These are phyloP conservation scores for Zarea fungicola DNA, from an alignment of 2,329 filamentous ascomycete genomes.

Conservation along the genomic window DNA sequence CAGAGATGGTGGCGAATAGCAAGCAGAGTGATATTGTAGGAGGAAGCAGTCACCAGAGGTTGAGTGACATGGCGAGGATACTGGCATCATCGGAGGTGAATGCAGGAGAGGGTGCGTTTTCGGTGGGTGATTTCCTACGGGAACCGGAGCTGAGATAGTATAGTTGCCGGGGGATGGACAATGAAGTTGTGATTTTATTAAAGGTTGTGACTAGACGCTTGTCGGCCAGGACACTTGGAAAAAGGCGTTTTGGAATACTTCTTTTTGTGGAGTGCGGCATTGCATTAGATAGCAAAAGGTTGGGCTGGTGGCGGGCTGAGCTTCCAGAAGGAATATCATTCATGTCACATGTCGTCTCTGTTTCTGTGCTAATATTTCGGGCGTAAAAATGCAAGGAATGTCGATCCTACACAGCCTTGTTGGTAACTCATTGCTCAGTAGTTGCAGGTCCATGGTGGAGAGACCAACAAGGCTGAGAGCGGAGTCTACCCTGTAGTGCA, in stretches of 20 bases:
- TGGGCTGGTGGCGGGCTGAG: not conserved
- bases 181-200: not conserved
- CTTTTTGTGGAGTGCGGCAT: not conserved
- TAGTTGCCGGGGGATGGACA: too few species aligned
- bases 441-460: too few species aligned
- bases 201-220: too few species aligned
- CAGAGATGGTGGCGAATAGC: constrained; percentile 6
- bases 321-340: not conserved
- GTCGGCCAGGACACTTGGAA: too few species aligned
- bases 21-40: constrained; percentile 2
- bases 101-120: constrained; percentile 29
- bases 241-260: not conserved
- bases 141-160: constrained; percentile 37
- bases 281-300: not conserved
- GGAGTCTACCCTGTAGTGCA: too few species aligned
- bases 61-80: constrained; percentile 25
- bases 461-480: too few species aligned
- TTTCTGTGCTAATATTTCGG: too few species aligned
- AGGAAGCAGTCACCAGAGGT: constrained; percentile 12
- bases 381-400: too few species aligned
- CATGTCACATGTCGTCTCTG: too few species aligned
- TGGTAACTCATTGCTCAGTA: too few species aligned
- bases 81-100: constrained; percentile 27
- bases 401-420: too few species aligned
- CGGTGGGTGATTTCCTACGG: constrained; percentile 38